phyloP scores from a whole-genome alignment of 768 basidiomycete species.

The Rhodocollybia butyracea region DNA sequence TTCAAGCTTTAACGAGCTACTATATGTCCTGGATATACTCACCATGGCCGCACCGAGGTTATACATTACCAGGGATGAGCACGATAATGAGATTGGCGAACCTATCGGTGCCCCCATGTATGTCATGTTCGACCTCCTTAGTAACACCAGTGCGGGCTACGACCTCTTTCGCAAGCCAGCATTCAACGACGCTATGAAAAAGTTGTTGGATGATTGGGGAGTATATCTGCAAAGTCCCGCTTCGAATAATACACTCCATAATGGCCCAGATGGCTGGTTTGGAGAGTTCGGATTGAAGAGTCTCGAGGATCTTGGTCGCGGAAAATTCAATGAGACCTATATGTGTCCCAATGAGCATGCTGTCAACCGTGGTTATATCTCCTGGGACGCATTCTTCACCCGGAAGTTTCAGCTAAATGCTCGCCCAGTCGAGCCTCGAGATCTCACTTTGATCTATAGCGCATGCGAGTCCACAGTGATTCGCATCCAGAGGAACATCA shows the following conservation, averaged over 20 bases:
- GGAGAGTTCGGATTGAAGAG: neutral
- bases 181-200: neutral
- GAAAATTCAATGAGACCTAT: conserved; percentile 16
- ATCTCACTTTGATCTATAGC: conserved; percentile 37
- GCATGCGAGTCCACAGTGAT: conserved; percentile 44
- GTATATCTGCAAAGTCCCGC: neutral
- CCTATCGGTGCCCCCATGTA: conserved; percentile 8
- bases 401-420: conserved; percentile 29
- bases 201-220: conserved; percentile 1
- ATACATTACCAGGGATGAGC: neutral
- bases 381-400: conserved; percentile 45
- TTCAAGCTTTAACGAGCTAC: neutral
- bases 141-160: neutral
- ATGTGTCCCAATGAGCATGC: conserved; percentile 24
- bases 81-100: neutral
- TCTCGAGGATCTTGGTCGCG: conserved; percentile 6
- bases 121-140: conserved; percentile 3
- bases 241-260: conserved; percentile 3
- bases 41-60: neutral
- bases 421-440: conserved; percentile 30
- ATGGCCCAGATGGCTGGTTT: conserved; percentile 5
- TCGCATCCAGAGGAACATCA: conserved; percentile 28
- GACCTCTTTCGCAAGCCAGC: neutral
- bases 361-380: conserved; percentile 31
- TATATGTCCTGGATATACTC: neutral